Evolutionary conservation across 1,284 basidiomycete species (phyloP).

Genomic region (Hortiboletus rubellus): DNA sequence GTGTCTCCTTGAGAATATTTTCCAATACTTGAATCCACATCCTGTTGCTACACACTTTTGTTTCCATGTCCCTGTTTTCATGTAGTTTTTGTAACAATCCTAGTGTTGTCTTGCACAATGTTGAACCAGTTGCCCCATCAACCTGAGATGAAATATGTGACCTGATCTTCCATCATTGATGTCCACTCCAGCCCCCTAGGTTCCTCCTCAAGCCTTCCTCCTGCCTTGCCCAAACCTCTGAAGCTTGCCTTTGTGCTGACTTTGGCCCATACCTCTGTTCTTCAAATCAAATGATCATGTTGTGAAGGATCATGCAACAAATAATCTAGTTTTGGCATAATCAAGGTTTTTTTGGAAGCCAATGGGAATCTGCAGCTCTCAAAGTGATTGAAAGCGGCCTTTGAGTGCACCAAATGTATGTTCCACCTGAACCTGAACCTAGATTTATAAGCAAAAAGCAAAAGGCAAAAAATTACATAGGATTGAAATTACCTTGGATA

Average conservation of each 20-base stretch:
- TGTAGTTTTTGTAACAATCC: no score
- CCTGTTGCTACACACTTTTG: no score
- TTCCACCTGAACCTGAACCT: slow-evolving; percentile 2
- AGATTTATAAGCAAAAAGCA: not conserved
- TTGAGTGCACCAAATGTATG: slow-evolving; percentile 13
- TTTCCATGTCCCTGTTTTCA: no score
- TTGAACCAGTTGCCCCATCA: not conserved
- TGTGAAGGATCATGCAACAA: slow-evolving; percentile 11
- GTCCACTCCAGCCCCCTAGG: not conserved
- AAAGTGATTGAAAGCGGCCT: slow-evolving; percentile 10
- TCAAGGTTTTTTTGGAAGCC: not conserved
- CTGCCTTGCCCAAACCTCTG: not conserved
- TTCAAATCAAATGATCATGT: slow-evolving; percentile 14
- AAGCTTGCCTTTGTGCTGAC: not conserved
- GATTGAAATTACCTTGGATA: not conserved
- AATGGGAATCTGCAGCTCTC: slow-evolving; percentile 5
- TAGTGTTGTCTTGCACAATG: no score
- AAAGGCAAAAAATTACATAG: not conserved
- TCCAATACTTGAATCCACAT: no score
- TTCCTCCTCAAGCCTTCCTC: not conserved
- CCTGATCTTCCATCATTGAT: not conserved
- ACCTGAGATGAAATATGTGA: not conserved
- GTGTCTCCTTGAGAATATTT: no score
- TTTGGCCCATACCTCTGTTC: not conserved
- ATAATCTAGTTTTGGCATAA: not conserved